These are phyloP conservation scores for Calamus simplicifolius DNA, from an alignment of 176 grass and related monocot species.

Conservation along the genomic window DNA sequence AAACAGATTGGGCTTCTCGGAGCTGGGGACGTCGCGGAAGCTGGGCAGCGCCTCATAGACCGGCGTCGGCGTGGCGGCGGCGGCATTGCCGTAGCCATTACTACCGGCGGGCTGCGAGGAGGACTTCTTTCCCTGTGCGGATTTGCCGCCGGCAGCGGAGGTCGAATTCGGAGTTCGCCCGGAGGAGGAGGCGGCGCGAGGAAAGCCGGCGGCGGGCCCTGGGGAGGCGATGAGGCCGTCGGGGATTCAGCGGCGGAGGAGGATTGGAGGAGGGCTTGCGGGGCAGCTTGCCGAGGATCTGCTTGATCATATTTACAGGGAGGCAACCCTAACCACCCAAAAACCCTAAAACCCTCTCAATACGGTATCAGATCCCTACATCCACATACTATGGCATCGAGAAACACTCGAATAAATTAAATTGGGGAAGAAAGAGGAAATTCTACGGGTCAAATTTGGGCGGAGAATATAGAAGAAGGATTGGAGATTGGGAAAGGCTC, in stretches of 20 bases:
- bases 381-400: too few relatives aligned
- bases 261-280: conserved; percentile 6
- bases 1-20: conserved; percentile 31
- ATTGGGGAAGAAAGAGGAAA: too few relatives aligned
- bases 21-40: conserved; percentile 41
- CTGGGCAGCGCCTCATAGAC: conserved; percentile 21
- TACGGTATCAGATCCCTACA: too few relatives aligned
- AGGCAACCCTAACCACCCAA: background rate
- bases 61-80: background rate
- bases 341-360: background rate
- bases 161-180: background rate
- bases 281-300: conserved; percentile 2
- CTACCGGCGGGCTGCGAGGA: too few relatives aligned
- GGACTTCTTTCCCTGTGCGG: background rate
- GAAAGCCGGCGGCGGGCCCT: background rate
- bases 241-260: background rate
- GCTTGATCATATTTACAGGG: background rate
- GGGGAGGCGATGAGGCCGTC: background rate
- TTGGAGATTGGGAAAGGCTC: too few relatives aligned
- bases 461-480: too few relatives aligned
- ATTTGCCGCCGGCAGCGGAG: background rate
- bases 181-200: background rate
- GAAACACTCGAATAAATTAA: too few relatives aligned
- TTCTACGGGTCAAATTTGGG: too few relatives aligned
- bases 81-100: too few relatives aligned